Evolutionary conservation across 2,329 filamentous ascomycete species (phyloP).

Genomic region (Cercospora sp.): DNA sequence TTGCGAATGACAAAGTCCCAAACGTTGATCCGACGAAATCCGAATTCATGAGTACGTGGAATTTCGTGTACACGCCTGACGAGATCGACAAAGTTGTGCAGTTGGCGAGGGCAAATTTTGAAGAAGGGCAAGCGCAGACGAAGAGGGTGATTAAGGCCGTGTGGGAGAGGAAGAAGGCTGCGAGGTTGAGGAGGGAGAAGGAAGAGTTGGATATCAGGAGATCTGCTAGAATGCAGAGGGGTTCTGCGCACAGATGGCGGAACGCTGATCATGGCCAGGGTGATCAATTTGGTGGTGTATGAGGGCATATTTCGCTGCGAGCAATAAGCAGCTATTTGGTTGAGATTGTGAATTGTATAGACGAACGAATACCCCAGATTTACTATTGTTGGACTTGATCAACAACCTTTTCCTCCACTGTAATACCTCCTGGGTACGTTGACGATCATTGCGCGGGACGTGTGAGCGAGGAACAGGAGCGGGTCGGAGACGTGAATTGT

Average conservation of each 20-base stretch:
- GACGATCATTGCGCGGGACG: background rate
- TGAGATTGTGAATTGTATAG: background rate
- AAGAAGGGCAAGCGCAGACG: slow-evolving; percentile 76
- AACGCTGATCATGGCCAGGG: slow-evolving; percentile 31
- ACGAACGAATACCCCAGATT: background rate
- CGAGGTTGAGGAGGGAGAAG: slow-evolving; percentile 57
- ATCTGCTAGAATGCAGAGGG: slow-evolving; percentile 19
- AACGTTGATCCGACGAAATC: slow-evolving; percentile 79
- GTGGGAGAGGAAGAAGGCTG: slow-evolving; percentile 83
- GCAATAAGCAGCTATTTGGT: background rate
- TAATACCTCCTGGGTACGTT: no score
- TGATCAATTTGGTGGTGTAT: slow-evolving; percentile 30
- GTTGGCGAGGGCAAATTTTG: slow-evolving; percentile 82
- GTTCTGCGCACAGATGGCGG: slow-evolving; percentile 22
- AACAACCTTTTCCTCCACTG: no score
- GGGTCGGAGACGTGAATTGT: background rate
- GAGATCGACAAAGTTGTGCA: slow-evolving; percentile 83
- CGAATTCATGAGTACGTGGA: slow-evolving; percentile 95
- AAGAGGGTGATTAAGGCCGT: slow-evolving; percentile 78
- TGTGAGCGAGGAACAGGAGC: background rate
- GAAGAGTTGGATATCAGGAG: slow-evolving; percentile 39
- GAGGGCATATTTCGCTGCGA: background rate
- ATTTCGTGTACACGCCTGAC: slow-evolving; percentile 90
- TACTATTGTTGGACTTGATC: background rate
- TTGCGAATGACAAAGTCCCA: slow-evolving; percentile 76